Base-by-base conservation (phyloP, 192 early-diverging fungal species). In the Kickxella alabastrina region DNA sequence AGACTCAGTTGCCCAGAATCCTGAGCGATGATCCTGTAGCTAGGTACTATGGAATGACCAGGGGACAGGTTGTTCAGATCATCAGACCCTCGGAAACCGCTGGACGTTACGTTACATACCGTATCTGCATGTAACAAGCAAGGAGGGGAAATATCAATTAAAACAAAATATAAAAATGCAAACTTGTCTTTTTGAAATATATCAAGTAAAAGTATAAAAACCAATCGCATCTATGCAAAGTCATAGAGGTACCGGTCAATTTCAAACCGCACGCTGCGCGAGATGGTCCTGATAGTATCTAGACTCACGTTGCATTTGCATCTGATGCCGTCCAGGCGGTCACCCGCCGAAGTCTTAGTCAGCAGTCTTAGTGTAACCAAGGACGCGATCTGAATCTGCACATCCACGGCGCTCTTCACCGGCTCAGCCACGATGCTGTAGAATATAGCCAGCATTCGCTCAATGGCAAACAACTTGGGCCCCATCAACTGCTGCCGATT, bases 371-470 rank as follows among this genome's bases (percentile, higher is more conserved):
- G 61, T 0, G 87, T 84, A 12, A 90, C 77, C 36, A 98, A 72
- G n/a, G 88, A 84, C 6, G 90, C 82, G 50, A 98, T 88, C 80
- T 95, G 77, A 24, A 54, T 68, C 51, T 68, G 59, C 19, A 80
- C 65, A 59, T 92, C 90, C 5, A 93, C 80, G 4, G 77, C 82
- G 43, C 83, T 80, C 15, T 92, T 89, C 5, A 85, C 64, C 4
- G 80, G 69, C 31, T 89, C 83, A 3, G 82, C 84, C 15, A 91
- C 69, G 17, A 92, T 87, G 55, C 85, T 89, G 65, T 95, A 92
- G 68, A 97, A 97, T 39, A 99, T 97, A 35, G 96, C 96, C 57
- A 95, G 63, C 90, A 99, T 87, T 19, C 96, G 82, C 55, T 99
- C 94, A n/a, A 99, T 75, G 0, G 88, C 88, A 77, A 99, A 99